These are phyloP conservation scores for Hanseniaspora lindneri DNA, from an alignment of 805 yeast genomes.

Conservation along the genomic window DNA sequence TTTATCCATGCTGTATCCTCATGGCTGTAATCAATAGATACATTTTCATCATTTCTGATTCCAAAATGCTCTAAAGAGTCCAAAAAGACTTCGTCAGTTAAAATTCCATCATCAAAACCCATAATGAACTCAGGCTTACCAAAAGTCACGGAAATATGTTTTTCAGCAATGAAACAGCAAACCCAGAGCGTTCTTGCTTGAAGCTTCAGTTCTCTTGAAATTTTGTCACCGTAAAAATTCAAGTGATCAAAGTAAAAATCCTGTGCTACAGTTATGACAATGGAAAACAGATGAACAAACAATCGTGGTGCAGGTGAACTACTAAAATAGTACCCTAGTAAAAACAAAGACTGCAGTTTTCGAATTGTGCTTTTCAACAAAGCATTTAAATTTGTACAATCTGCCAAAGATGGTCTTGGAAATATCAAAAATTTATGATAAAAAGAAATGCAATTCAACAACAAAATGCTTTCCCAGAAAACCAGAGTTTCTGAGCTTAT, in stretches of 20 bases:
- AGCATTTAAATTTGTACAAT: not conserved
- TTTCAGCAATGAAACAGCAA: slow-evolving; percentile 7
- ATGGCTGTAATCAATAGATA: slow-evolving; percentile 1
- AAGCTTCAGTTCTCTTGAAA: slow-evolving; percentile 7
- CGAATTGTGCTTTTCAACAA: slow-evolving; percentile 2
- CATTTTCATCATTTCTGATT: no score
- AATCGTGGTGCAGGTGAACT: slow-evolving; percentile 10
- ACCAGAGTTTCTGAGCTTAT: not conserved
- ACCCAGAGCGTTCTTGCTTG: slow-evolving; percentile 12
- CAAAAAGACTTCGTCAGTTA: slow-evolving; percentile 1
- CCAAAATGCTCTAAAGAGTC: not conserved
- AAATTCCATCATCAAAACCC: slow-evolving; percentile 7
- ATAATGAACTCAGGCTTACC: slow-evolving; percentile 13
- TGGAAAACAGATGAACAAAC: slow-evolving; percentile 11
- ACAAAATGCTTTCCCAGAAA: slow-evolving; percentile 11
- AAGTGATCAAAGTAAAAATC: slow-evolving; percentile 11
- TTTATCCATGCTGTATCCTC: slow-evolving; percentile 12
- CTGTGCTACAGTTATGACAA: slow-evolving; percentile 5
- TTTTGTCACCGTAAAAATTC: not conserved
- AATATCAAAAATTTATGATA: slow-evolving; percentile 14
- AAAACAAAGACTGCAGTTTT: slow-evolving; percentile 10
- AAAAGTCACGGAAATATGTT: slow-evolving; percentile 11
- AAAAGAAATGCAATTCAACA: slow-evolving; percentile 12
- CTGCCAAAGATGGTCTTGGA: slow-evolving; percentile 1
- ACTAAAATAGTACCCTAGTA: slow-evolving; percentile 8